A percentile compares a stretch with the other conserved stretches of the same genome.
Conservation (phyloP, 2,329 filamentous ascomycete species). For the Cytospora leucostoma region DNA sequence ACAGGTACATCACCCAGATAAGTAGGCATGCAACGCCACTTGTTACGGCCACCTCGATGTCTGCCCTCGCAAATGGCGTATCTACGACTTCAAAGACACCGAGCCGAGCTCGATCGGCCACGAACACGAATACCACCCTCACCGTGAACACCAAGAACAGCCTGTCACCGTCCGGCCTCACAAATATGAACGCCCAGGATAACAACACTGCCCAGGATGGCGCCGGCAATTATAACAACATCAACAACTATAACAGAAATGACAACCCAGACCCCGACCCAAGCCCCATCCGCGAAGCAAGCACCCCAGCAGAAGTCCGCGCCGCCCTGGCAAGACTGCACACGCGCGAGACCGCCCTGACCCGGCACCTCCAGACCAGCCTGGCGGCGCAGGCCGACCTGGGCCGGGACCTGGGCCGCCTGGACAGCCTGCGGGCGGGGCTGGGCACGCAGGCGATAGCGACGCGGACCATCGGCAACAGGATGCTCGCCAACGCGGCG, state of each 20-base stretch:
- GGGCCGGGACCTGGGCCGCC: conserved; percentile 78
- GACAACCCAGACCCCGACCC: conserved; percentile 30
- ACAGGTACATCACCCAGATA: conserved; percentile 9
- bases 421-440: conserved; percentile 87
- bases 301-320: conserved; percentile 77
- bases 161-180: conserved; percentile 11
- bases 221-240: conserved; percentile 5
- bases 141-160: conserved; percentile 29
- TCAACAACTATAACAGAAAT: conserved; percentile 15
- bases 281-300: conserved; percentile 64
- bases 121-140: conserved; percentile 24
- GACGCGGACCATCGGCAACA: conserved; percentile 80
- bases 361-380: conserved; percentile 72
- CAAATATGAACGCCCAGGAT: conserved; percentile 19
- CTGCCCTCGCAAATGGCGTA: conserved; percentile 49
- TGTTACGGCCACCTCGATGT: conserved; percentile 48
- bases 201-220: conserved; percentile 23
- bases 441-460: conserved; percentile 85
- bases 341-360: conserved; percentile 72
- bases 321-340: conserved; percentile 75
- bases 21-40: conserved; percentile 46
- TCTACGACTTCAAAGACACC: conserved; percentile 34
- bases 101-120: conserved; percentile 29
- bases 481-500: conserved; percentile 85
- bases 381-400: conserved; percentile 84